These are phyloP conservation scores for Boletus calvinii DNA, from an alignment of 1,284 basidiomycete genomes.

Conservation along the genomic window DNA sequence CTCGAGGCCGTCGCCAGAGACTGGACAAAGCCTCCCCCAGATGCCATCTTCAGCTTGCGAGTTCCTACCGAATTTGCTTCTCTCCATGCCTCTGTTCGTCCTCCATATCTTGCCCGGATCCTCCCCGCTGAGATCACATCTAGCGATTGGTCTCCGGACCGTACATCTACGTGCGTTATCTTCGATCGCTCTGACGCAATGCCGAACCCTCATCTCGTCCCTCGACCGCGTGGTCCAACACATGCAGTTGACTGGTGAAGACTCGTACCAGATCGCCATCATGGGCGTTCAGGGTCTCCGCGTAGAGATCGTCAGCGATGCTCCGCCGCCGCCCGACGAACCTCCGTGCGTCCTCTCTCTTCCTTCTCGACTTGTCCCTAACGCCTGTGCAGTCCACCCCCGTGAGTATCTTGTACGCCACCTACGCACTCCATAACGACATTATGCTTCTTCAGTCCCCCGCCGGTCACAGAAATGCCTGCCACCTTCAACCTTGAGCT, in stretches of 20 bases:
- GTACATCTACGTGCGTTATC: conserved; percentile 67
- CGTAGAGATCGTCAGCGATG: conserved; percentile 80
- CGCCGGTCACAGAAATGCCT: conserved; percentile 82
- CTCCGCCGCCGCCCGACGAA: conserved; percentile 74
- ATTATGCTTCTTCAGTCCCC: conserved; percentile 50
- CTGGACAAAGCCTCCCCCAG: conserved; percentile 80
- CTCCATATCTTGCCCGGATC: neutral
- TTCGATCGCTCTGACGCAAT: conserved; percentile 15
- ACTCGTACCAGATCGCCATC: conserved; percentile 79
- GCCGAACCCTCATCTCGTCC: conserved; percentile 16
- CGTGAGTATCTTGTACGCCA: conserved; percentile 50
- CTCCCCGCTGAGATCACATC: conserved; percentile 16
- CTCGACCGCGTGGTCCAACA: conserved; percentile 22
- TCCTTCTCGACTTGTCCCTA: conserved; percentile 12
- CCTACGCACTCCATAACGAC: neutral
- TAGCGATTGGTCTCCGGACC: conserved; percentile 74
- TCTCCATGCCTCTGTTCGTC: conserved; percentile 69
- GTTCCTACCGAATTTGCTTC: conserved; percentile 82
- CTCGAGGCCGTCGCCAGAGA: conserved; percentile 73
- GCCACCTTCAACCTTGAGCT: conserved; percentile 79
- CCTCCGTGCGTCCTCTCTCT: conserved; percentile 59
- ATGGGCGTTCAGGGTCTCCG: conserved; percentile 74
- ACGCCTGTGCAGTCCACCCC: conserved; percentile 51
- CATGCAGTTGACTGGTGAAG: conserved; percentile 69
- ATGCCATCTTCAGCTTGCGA: conserved; percentile 66